Evolutionary conservation across 164 flowering plant genomes (phyloP).

Genomic region (Piper longum): DNA sequence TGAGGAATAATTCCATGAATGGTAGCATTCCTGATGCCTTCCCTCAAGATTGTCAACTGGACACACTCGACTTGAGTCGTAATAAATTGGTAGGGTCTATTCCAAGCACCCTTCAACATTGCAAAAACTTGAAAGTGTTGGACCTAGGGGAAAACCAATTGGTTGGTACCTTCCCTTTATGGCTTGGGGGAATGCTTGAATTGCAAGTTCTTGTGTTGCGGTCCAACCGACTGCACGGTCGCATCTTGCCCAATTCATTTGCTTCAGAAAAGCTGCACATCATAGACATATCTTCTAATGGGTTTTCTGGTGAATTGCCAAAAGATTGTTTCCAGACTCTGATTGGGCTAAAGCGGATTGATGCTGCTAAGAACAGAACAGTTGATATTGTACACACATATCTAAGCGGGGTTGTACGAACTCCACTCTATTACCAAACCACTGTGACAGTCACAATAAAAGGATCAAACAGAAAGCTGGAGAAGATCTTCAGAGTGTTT

Average conservation of each 20-base stretch:
- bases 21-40: constrained; percentile 30
- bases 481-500: not conserved
- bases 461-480: not conserved
- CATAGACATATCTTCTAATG: constrained; percentile 36
- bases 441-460: not conserved
- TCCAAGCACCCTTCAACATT: constrained; percentile 38
- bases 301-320: constrained; percentile 26
- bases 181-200: constrained; percentile 17
- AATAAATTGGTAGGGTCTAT: constrained; percentile 36
- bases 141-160: constrained; percentile 45
- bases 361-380: not conserved
- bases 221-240: constrained; percentile 33
- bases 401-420: not conserved
- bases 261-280: constrained; percentile 33
- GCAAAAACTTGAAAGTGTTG: constrained; percentile 35
- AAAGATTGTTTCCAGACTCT: constrained; percentile 1
- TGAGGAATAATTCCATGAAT: constrained; percentile 23
- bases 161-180: constrained; percentile 31
- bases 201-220: constrained; percentile 51
- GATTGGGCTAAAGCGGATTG: constrained; percentile 20
- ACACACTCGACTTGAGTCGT: constrained; percentile 27
- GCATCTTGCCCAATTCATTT: constrained; percentile 4
- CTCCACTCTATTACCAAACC: not conserved
- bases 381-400: not conserved
- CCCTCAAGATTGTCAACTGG: constrained; percentile 14